phyloP scores from a whole-genome alignment of 768 basidiomycete species.

The Floccularia luteovirens region DNA sequence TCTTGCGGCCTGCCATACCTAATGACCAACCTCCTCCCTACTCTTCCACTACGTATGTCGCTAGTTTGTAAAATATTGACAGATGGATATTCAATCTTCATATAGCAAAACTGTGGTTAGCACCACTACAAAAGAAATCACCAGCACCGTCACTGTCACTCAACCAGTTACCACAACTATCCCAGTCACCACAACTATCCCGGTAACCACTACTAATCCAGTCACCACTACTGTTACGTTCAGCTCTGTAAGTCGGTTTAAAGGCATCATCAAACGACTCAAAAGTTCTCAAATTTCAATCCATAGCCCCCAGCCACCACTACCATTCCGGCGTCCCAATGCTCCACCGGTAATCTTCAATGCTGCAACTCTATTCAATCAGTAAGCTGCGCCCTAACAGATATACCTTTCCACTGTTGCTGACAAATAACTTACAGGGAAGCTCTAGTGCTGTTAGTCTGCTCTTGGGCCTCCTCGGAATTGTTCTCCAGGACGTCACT shows the following conservation, averaged over 20 bases:
- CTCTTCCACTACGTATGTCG: slow-evolving; percentile 7
- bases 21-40: slow-evolving; percentile 8
- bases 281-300: neutral
- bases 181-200: too few species aligned
- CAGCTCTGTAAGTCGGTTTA: too few species aligned
- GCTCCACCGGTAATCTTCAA: slow-evolving; percentile 18
- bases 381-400: too few species aligned
- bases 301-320: slow-evolving; percentile 11
- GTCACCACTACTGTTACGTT: too few species aligned
- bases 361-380: slow-evolving; percentile 11
- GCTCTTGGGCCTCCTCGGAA: slow-evolving; percentile 21
- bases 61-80: neutral
- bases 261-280: neutral
- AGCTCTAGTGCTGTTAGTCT: slow-evolving; percentile 9
- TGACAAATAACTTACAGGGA: too few species aligned
- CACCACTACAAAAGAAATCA: slow-evolving; percentile 7
- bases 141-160: slow-evolving; percentile 12
- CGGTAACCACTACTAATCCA: too few species aligned
- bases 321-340: slow-evolving; percentile 14
- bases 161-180: slow-evolving; percentile 1
- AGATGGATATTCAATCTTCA: neutral
- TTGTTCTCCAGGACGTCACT: slow-evolving; percentile 16
- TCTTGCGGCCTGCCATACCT: slow-evolving; percentile 19
- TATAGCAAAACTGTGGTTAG: neutral
- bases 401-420: too few species aligned